phyloP scores from a whole-genome alignment of 192 early-diverging fungal genomes.

The Coemansia sp. region DNA sequence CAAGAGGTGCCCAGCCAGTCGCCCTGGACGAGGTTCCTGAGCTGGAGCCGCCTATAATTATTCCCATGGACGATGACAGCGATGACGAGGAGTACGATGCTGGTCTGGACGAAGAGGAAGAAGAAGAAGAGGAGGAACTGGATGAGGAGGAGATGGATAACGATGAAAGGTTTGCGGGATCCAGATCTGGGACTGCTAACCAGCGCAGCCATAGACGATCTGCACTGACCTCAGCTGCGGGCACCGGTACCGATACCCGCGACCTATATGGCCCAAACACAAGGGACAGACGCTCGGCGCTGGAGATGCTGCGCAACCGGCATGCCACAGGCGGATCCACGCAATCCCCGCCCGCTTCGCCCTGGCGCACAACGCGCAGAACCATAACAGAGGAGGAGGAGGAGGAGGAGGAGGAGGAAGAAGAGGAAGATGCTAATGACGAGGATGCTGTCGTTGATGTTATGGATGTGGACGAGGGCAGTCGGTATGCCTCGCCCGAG shows the following conservation, averaged over 20 bases:
- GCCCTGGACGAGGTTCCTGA: slow-evolving; percentile 26
- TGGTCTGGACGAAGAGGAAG: slow-evolving; percentile 58
- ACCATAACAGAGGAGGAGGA: slow-evolving; percentile 18
- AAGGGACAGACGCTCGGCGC: slow-evolving; percentile 24
- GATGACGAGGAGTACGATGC: slow-evolving; percentile 62
- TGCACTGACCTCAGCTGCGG: neutral
- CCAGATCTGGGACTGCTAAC: neutral
- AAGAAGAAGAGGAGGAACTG: slow-evolving; percentile 56
- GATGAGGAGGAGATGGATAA: slow-evolving; percentile 6
- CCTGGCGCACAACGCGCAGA: slow-evolving; percentile 9
- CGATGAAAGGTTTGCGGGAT: slow-evolving; percentile 9
- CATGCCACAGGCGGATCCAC: slow-evolving; percentile 19
- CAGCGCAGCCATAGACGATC: neutral
- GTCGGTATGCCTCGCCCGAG: neutral
- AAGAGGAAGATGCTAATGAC: slow-evolving; percentile 14
- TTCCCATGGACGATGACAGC: slow-evolving; percentile 61
- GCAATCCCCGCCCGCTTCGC: slow-evolving; percentile 12
- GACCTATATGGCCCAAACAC: neutral
- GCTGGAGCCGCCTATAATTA: slow-evolving; percentile 47
- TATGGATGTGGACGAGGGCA: slow-evolving; percentile 9
- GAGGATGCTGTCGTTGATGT: slow-evolving; percentile 10
- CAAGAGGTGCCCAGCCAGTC: neutral
- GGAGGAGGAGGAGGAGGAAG: too few relatives aligned
- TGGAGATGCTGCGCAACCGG: slow-evolving; percentile 41
- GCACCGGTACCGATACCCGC: neutral